Base-by-base conservation (phyloP, 176 grass and related monocot species). In the Cenchrus purpureus region DNA sequence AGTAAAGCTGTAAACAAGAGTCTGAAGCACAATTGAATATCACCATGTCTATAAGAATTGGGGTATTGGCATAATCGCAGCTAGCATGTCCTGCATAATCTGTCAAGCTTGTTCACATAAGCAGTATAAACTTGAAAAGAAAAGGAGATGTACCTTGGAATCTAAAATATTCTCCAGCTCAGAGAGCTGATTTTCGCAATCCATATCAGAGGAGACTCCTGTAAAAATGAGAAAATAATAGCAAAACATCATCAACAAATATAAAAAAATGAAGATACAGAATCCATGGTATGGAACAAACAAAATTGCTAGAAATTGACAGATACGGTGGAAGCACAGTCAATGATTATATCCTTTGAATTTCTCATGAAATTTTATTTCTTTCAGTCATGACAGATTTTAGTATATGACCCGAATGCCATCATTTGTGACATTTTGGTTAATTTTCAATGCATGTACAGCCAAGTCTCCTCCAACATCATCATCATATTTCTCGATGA, bases 141-240 rank as follows among this genome's bases (percentile, higher is more conserved):
- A 46, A 29, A 10, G 37, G 37, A 40, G 37, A 46, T 86, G 20
- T 88, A 98, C 93, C 91, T 95, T 93, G 54, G 96, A 80, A 94
- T 94, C 84, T 82, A 98, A 83, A 77, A 90, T 86, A 65, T 74
- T 87, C 81, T 98, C 96, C 65, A 98, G 81, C 73, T 95, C 87
- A 77, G 89, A 82, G 44, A 98, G 76, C 73, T 95, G 93, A 86
- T 42, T 86, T 93, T 98, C 80, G 19, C 93, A 94, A 83, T 95
- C 91, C 79, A 68, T 64, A 88, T 69, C 55, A 80, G 96, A 98
- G 10, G 87, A 88, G 58, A 92, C 78, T 20, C 85, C 92, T 98
- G 79, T 29, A 78, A 86, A 77, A 31, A 83, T 68, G 53, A 85
- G 43, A 25, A 37, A 40, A 68, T 81, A 83, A 83, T 62, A 55